A percentile compares a stretch with the other conserved stretches of the same genome.
These are phyloP conservation scores for Leishmania major DNA, from an alignment of 208 protist species.

Conservation along the genomic window DNA sequence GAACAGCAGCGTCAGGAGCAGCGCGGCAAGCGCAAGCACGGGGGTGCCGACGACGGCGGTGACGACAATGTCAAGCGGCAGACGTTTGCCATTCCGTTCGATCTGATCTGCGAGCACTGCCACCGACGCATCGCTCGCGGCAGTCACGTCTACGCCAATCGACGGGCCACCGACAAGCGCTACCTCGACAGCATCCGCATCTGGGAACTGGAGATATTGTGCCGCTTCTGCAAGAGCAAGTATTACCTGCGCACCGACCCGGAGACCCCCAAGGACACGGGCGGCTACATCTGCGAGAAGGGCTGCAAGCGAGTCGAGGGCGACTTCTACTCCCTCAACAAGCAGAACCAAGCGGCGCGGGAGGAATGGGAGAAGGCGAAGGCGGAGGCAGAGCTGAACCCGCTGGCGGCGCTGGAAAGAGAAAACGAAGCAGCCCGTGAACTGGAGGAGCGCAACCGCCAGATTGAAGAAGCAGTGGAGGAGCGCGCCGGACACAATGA, in stretches of 20 bases:
- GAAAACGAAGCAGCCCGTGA: constrained; percentile 70
- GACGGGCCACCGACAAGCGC: constrained; percentile 58
- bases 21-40: constrained; percentile 43
- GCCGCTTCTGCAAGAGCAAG: constrained; percentile 68
- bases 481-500: constrained; percentile 39
- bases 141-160: constrained; percentile 84
- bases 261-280: constrained; percentile 80
- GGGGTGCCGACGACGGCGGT: constrained; percentile 14
- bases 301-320: constrained; percentile 69
- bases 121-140: constrained; percentile 71
- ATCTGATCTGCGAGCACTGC: constrained; percentile 75
- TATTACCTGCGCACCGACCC: constrained; percentile 78
- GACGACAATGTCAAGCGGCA: constrained; percentile 59
- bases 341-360: constrained; percentile 59
- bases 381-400: constrained; percentile 52
- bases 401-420: constrained; percentile 74
- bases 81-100: constrained; percentile 88
- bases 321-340: constrained; percentile 72
- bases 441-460: constrained; percentile 70
- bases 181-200: constrained; percentile 72
- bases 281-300: constrained; percentile 73
- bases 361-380: constrained; percentile 55
- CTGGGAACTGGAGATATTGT: constrained; percentile 82
- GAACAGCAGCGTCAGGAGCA: constrained; percentile 58
- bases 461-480: constrained; percentile 71